Evolutionary conservation across 768 basidiomycete species (phyloP).

Genomic region (Russula sp.): DNA sequence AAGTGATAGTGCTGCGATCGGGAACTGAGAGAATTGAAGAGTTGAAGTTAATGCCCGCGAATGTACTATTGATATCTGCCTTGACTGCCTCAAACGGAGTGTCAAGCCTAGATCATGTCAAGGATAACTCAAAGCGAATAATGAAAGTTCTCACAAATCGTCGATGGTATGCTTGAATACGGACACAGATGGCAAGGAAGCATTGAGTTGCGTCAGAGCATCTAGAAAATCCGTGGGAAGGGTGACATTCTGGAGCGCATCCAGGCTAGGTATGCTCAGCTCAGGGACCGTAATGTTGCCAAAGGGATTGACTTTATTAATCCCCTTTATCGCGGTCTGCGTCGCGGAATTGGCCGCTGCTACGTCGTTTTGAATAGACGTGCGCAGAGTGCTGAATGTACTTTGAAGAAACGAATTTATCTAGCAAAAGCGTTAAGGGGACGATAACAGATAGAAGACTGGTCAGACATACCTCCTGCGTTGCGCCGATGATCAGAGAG

Average conservation of each 20-base stretch:
- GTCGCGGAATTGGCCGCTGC: constrained; percentile 66
- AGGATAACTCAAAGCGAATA: not conserved
- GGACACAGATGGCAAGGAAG: constrained; percentile 71
- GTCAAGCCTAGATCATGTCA: constrained; percentile 53
- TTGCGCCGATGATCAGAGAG: constrained; percentile 74
- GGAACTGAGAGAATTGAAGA: constrained; percentile 76
- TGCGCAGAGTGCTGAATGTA: constrained; percentile 58
- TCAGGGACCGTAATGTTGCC: constrained; percentile 64
- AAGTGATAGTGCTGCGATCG: constrained; percentile 57
- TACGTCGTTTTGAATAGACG: constrained; percentile 70
- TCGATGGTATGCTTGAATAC: constrained; percentile 69
- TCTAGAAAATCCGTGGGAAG: constrained; percentile 76
- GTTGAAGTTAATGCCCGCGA: constrained; percentile 68
- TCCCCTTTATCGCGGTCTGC: constrained; percentile 53
- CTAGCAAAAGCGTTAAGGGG: constrained; percentile 40
- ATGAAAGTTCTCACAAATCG: constrained; percentile 52
- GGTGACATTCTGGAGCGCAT: constrained; percentile 69
- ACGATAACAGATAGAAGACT: not conserved
- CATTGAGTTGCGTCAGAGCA: constrained; percentile 72
- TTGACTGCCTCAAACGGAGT: constrained; percentile 87
- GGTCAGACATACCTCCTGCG: constrained; percentile 63
- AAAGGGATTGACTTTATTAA: constrained; percentile 79
- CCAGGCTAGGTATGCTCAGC: constrained; percentile 72
- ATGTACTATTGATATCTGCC: constrained; percentile 84
- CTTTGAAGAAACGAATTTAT: constrained; percentile 65